A percentile compares a stretch with the other conserved stretches of the same genome.
Conservation (phyloP, 176 grass and related monocot genomes). For the Chloris gayana region DNA sequence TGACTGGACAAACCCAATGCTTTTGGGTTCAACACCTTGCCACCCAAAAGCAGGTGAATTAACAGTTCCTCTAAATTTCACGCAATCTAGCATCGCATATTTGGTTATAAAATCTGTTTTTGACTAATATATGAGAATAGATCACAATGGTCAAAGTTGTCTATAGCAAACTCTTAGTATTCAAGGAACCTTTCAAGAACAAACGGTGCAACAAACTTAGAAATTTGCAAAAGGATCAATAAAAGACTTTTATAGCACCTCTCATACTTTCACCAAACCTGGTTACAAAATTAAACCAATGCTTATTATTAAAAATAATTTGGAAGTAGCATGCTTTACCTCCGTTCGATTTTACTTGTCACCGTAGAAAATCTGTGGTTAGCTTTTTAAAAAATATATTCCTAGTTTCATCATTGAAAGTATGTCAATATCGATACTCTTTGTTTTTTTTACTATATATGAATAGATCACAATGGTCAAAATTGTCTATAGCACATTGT, state of each 20-base stretch:
- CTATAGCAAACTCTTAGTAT: no score
- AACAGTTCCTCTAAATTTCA: conserved; percentile 89
- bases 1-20: conserved; percentile 95
- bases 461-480: not conserved
- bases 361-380: not conserved
- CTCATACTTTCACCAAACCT: no score
- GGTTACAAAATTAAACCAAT: conserved; percentile 46
- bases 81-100: conserved; percentile 88
- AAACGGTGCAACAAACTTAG: no score
- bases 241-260: no score
- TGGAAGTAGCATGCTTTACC: not conserved
- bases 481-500: not conserved
- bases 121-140: no score
- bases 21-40: conserved; percentile 88
- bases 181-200: no score
- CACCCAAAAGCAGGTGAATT: conserved; percentile 78
- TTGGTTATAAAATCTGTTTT: no score
- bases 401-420: not conserved
- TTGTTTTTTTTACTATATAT: not conserved
- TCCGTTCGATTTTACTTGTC: not conserved
- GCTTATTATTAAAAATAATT: conserved; percentile 35
- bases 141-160: no score
- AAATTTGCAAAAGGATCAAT: no score
- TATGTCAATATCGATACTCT: not conserved
- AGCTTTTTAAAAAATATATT: conserved; percentile 5